Conservation (phyloP, 2,329 filamentous ascomycete species). For the Fusarium equiseti region DNA sequence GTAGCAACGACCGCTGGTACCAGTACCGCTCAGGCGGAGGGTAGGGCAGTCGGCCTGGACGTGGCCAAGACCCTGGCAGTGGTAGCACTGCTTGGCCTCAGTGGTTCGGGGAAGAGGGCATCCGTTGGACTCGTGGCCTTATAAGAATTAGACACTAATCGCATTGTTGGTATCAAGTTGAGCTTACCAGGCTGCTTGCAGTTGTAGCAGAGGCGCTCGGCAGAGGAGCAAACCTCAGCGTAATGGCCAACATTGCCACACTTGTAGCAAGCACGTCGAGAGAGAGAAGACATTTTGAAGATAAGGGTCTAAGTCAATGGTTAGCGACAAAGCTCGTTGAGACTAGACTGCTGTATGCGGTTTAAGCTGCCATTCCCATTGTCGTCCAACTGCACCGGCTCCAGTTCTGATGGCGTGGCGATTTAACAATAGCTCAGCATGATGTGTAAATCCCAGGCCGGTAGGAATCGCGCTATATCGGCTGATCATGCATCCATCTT, state of each 20-base stretch:
- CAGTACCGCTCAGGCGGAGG: constrained; percentile 86
- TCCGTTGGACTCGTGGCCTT: constrained; percentile 94
- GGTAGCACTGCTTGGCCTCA: constrained; percentile 99
- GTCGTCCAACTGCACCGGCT: neutral
- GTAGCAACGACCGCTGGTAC: constrained; percentile 91
- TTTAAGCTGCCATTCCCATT: constrained; percentile 9
- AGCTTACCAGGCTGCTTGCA: constrained; percentile 85
- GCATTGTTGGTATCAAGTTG: neutral
- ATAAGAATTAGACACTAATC: constrained; percentile 16
- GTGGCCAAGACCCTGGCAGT: constrained; percentile 98
- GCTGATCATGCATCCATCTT: neutral
- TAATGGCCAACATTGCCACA: constrained; percentile 86
- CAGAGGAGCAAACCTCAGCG: constrained; percentile 94
- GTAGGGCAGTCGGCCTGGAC: constrained; percentile 99
- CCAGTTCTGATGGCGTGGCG: neutral
- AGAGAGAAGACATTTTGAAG: constrained; percentile 79
- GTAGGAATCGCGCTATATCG: neutral
- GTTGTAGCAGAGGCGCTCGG: constrained; percentile 99
- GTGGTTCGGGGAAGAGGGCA: constrained; percentile 97
- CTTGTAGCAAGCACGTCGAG: constrained; percentile 86
- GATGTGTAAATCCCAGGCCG: neutral
- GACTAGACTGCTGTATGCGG: constrained; percentile 1
- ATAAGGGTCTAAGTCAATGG: constrained; percentile 22
- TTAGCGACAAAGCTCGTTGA: constrained; percentile 20
- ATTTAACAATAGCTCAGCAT: neutral